Evolutionary conservation across 2,329 filamentous ascomycete species (phyloP).

Genomic region (Emergomyces africanus): DNA sequence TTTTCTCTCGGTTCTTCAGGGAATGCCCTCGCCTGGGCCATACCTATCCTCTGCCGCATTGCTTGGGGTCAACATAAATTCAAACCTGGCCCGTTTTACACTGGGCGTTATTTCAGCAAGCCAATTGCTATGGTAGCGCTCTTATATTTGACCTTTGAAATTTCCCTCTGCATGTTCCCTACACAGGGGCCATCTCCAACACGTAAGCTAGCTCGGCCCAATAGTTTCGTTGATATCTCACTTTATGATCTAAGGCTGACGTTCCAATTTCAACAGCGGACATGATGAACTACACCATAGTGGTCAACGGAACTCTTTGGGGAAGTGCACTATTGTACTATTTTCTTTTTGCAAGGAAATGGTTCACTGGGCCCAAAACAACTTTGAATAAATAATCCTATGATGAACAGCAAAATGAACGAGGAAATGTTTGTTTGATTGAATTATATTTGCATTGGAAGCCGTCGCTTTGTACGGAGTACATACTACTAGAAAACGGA

Average conservation of each 20-base stretch:
- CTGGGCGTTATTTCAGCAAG: constrained; percentile 37
- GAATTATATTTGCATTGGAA: not conserved
- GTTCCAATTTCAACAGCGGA: constrained; percentile 18
- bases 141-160: constrained; percentile 43
- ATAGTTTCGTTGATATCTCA: not conserved
- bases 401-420: not conserved
- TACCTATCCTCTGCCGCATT: constrained; percentile 45
- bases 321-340: constrained; percentile 45
- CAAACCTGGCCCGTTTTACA: constrained; percentile 47
- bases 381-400: constrained; percentile 20
- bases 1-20: constrained; percentile 49
- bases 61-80: constrained; percentile 48
- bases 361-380: constrained; percentile 47
- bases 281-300: constrained; percentile 52
- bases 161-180: constrained; percentile 48
- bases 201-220: constrained; percentile 16
- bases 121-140: constrained; percentile 43
- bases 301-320: constrained; percentile 49
- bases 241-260: constrained; percentile 2
- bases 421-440: not conserved
- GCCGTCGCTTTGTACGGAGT: too few relatives aligned
- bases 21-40: constrained; percentile 49
- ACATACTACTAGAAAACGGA: too few relatives aligned
- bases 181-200: constrained; percentile 41
- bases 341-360: constrained; percentile 43